Conservation (phyloP, 2,329 filamentous ascomycete genomes). For the Alternaria consortialis region DNA sequence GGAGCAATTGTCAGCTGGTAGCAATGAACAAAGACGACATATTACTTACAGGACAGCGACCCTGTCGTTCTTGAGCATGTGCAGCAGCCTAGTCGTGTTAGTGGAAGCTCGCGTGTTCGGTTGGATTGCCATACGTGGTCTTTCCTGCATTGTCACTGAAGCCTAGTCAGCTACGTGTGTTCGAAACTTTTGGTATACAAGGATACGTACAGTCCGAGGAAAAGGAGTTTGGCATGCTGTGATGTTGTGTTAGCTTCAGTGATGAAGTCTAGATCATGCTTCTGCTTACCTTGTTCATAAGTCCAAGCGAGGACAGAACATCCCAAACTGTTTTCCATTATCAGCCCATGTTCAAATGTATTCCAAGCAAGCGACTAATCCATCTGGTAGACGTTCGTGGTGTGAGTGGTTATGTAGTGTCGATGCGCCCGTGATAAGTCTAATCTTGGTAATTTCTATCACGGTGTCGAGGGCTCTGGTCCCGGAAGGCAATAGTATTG, state of each 20-base stretch:
- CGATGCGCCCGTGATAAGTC: conserved; percentile 7
- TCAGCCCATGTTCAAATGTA: conserved; percentile 12
- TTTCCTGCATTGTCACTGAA: conserved; percentile 93
- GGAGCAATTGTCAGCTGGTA: conserved; percentile 11
- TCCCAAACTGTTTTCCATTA: conserved; percentile 73
- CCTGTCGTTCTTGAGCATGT: conserved; percentile 92
- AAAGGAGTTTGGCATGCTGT: conserved; percentile 71
- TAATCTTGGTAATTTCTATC: background rate
- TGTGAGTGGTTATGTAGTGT: background rate
- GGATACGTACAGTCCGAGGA: conserved; percentile 72
- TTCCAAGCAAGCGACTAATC: background rate
- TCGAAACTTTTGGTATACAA: background rate
- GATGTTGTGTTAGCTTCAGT: conserved; percentile 15
- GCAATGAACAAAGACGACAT: background rate
- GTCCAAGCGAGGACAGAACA: conserved; percentile 83
- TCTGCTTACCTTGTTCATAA: conserved; percentile 75
- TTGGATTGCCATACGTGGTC: conserved; percentile 69
- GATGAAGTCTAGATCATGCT: background rate
- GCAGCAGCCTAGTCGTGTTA: conserved; percentile 65
- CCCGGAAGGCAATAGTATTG: background rate
- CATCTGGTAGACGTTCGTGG: background rate
- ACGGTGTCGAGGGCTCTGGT: background rate
- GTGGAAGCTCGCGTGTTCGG: conserved; percentile 6
- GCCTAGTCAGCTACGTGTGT: conserved; percentile 65
- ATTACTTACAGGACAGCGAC: conserved; percentile 81